Base-by-base conservation (phyloP, 148 eudicot species). In the Suaeda aralocaspica region DNA sequence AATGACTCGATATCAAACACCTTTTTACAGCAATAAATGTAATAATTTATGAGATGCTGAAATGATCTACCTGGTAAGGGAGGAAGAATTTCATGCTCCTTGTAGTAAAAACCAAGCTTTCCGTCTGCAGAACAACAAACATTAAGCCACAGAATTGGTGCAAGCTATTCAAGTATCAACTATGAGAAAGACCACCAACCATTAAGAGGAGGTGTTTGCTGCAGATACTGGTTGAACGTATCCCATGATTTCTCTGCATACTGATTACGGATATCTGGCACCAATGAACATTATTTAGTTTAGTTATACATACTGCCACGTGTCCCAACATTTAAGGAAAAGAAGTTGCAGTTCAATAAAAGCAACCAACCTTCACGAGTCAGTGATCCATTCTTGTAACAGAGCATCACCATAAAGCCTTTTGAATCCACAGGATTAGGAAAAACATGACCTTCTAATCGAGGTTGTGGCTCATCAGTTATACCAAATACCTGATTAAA, bases 81-180 rank as follows among this genome's bases (percentile, higher is more conserved):
- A 72, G 98, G 98, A 71, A 90, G 90, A 69, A 88, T 88, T 79
- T 93, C 95, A 76, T 87, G 85, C 22, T 93, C 98, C 80, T 88
- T 93, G 87, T 87, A 93, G 71, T 93, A 93, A 78, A 90, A 93
- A 22, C 98, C 98, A 9, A 90, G 58, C 86, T 93, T 88, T 44
- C 98, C 98, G 75, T 84, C 96, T 93, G 68, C 59, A 70, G 19
- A 44, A 45, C 31, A 18, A 25, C 63, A 72, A 59, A 30, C 4
- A 59, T 12, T 26, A 58, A 26, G 45, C 50, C 25, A 64, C 0
- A 51, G 34, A 58, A 33, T 14, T 46, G 19, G 41, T 36, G 5
- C 8, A 69, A 45, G 29, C 21, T 62, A 69, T 45, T 48, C 33
- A 11, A 26, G 67, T 22, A 41, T 31, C 31, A 29, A 71, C 69